These are phyloP conservation scores for Xerocomellus intermedius DNA, from an alignment of 768 basidiomycete genomes.

Conservation along the genomic window DNA sequence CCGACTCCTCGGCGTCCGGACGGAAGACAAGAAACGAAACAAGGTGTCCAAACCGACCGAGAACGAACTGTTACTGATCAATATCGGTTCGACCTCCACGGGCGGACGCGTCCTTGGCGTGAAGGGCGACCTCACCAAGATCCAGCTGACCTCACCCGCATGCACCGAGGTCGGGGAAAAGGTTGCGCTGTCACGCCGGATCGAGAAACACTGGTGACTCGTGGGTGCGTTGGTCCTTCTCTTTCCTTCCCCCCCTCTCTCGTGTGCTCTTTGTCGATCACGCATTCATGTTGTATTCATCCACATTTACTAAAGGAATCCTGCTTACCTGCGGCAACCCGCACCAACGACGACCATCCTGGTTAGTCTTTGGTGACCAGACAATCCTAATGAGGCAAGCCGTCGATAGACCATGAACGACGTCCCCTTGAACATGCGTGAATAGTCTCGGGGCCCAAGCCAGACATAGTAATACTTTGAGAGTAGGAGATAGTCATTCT, in stretches of 20 bases:
- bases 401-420: too few species aligned
- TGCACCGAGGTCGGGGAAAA: constrained; percentile 98
- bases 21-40: constrained; percentile 98
- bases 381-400: too few species aligned
- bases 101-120: constrained; percentile 93
- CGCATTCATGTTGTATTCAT: not conserved
- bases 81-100: constrained; percentile 96
- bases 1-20: constrained; percentile 94
- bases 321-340: not conserved
- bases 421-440: too few species aligned
- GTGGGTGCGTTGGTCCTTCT: constrained; percentile 62
- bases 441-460: too few species aligned
- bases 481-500: too few species aligned
- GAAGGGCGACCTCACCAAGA: constrained; percentile 93
- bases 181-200: constrained; percentile 90
- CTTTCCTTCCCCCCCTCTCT: too few species aligned
- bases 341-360: not conserved
- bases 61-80: constrained; percentile 91
- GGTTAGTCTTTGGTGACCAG: too few species aligned
- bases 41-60: constrained; percentile 91
- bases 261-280: not conserved
- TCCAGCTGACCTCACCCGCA: constrained; percentile 89
- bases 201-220: constrained; percentile 98
- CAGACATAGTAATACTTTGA: too few species aligned
- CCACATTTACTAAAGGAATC: not conserved